Evolutionary conservation across 441 rosid species (phyloP).

Genomic region (Biscutella laevigata): DNA sequence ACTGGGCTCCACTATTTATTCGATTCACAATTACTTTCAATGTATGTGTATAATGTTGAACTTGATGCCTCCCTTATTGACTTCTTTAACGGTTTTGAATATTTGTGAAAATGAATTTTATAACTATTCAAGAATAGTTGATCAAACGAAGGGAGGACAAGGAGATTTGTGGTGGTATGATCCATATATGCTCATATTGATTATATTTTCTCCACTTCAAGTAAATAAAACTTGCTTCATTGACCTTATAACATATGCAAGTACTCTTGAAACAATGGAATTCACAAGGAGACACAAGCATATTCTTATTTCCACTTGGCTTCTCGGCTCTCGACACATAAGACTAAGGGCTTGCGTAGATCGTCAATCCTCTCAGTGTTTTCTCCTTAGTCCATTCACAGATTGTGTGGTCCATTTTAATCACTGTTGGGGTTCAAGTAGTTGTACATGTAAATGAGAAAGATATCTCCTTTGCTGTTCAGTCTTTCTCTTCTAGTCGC

Average conservation of each 20-base stretch:
- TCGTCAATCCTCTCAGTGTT: constrained; percentile 20
- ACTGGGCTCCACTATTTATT: too few relatives aligned
- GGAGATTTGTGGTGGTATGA: constrained; percentile 7
- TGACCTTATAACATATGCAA: constrained; percentile 6
- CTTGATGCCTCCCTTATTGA: too few relatives aligned
- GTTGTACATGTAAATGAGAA: constrained; percentile 9
- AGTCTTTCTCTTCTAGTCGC: too few relatives aligned
- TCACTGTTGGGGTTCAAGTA: constrained; percentile 10
- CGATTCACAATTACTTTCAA: too few relatives aligned
- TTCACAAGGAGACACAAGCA: constrained; percentile 20
- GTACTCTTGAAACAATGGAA: constrained; percentile 20
- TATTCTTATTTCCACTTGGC: constrained; percentile 8
- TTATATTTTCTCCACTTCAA: constrained; percentile 8
- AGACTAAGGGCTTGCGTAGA: constrained; percentile 16
- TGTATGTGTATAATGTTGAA: too few relatives aligned
- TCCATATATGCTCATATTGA: constrained; percentile 10
- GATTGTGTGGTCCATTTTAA: constrained; percentile 5
- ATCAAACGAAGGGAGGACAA: constrained; percentile 1
- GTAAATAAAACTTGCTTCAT: not conserved
- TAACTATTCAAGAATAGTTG: not conserved
- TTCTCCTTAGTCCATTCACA: constrained; percentile 10
- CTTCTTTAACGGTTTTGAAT: too few relatives aligned
- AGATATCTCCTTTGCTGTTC: constrained; percentile 20
- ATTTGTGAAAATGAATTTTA: too few relatives aligned
- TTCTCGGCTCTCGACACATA: constrained; percentile 18